Percentiles rank a stretch among this genome's conserved stretches.
Conservation (phyloP, 106 monocot genomes). For the Xerophyta viscosa region DNA sequence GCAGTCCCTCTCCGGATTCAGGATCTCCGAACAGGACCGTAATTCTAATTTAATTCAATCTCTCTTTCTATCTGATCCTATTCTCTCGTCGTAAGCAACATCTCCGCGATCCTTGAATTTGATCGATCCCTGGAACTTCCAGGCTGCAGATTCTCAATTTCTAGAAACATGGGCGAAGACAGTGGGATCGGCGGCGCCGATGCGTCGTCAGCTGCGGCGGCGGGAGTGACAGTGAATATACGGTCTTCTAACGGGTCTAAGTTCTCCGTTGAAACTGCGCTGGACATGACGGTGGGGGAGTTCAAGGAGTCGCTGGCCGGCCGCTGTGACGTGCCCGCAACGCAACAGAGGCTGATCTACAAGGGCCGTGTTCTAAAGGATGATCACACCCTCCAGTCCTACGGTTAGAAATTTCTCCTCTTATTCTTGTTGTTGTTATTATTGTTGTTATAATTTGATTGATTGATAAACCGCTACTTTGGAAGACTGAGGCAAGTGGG, state of each 20-base stretch:
- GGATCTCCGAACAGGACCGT: too few species aligned
- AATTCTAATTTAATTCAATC: too few species aligned
- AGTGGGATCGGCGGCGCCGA: slow-evolving; percentile 10
- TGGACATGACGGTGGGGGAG: slow-evolving; percentile 38
- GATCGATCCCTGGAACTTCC: too few species aligned
- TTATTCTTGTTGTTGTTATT: too few species aligned
- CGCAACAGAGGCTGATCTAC: slow-evolving; percentile 83
- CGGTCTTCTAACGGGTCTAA: slow-evolving; percentile 72
- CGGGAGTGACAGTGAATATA: slow-evolving; percentile 40
- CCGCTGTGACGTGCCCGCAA: slow-evolving; percentile 47
- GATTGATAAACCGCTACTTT: too few species aligned
- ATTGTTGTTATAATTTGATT: too few species aligned
- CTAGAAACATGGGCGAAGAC: slow-evolving; percentile 42
- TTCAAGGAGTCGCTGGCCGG: slow-evolving; percentile 45
- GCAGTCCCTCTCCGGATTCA: too few species aligned
- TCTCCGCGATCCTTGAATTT: too few species aligned
- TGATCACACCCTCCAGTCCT: slow-evolving; percentile 80
- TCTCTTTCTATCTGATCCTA: too few species aligned
- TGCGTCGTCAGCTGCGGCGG: background rate
- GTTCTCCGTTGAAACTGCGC: slow-evolving; percentile 47
- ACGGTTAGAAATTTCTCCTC: slow-evolving; percentile 21
- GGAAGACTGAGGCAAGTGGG: too few species aligned
- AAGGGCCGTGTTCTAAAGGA: slow-evolving; percentile 92
- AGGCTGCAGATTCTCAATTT: too few species aligned
- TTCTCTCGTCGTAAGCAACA: too few species aligned